Evolutionary conservation across 208 protist species (phyloP), one percentile per base, ranked within the genome.

Genomic region (Naegleria gruberi): DNA sequence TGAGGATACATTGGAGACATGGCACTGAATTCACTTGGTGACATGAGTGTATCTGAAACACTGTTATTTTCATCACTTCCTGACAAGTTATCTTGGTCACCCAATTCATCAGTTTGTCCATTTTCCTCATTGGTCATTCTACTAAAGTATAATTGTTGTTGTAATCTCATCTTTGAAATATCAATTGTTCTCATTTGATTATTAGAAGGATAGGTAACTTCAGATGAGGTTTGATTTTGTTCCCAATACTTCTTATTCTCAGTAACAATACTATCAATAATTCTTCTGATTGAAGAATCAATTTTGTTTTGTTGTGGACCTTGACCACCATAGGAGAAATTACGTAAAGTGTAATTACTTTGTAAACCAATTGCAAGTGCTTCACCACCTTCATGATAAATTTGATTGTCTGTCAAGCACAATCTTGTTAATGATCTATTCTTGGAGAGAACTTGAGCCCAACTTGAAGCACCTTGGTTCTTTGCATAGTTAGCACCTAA

Each of bases 391-490:
- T 90, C 77, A 41, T 90, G 77, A 37, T 46, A 90, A 43, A 90
- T 82, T 85, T 90, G 77, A 65, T 90, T 90, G 40, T 90, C 88
- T 30, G 88, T 90, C 19, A 90, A 26, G 55, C 77, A 90, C 42
- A 90, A 65, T 40, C 88, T n/a, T 4, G 88, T 90, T 34, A 90
- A 42, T 51, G 51, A 41, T 55, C 8, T 57, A 30, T 90, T 90
- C 10, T 40, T 51, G 6, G 19, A 34, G 37, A 90, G n/a, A 47
- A 90, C 88, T 42, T 77, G 7, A 37, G 88, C 88, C 88, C 88
- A 90, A 43, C 12, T 44, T 82, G 30, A 23, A 19, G 88, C 88
- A 55, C 88, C 88, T 73, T 85, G 88, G 65, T 90, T 90, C 30
- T 85, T 85, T 0, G n/a, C 19, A 65, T 86, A 82, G 37, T 90